These are phyloP conservation scores for Ophiostoma novo-ulmi DNA, from an alignment of 2,329 filamentous ascomycete species.

Conservation along the genomic window DNA sequence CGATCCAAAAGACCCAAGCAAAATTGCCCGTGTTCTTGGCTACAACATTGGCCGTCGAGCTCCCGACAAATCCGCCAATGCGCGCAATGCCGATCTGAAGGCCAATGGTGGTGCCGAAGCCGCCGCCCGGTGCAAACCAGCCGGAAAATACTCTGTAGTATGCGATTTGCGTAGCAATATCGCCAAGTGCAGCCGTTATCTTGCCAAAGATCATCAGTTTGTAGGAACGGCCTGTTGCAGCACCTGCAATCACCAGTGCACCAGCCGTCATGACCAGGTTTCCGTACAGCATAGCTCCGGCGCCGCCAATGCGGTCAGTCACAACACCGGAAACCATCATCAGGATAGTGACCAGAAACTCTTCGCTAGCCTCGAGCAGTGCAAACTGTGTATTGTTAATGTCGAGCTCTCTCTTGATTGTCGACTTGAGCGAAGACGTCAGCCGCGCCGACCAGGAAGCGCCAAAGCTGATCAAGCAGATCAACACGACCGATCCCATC, in stretches of 20 bases:
- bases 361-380: constrained; percentile 10
- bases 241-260: constrained; percentile 4
- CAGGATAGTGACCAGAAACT: neutral
- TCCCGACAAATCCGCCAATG: constrained; percentile 1
- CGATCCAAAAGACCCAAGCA: constrained; percentile 12
- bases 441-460: constrained; percentile 6
- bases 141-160: constrained; percentile 7
- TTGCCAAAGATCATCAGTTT: constrained; percentile 10
- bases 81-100: neutral
- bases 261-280: neutral
- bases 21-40: constrained; percentile 1
- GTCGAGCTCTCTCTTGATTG: neutral
- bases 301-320: constrained; percentile 11
- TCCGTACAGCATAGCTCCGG: neutral
- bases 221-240: neutral
- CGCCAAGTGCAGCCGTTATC: neutral
- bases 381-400: constrained; percentile 9
- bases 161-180: constrained; percentile 6
- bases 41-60: neutral
- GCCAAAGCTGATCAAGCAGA: constrained; percentile 12
- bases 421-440: constrained; percentile 3
- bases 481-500: constrained; percentile 1
- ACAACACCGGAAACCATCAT: constrained; percentile 8
- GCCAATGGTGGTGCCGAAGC: constrained; percentile 4
- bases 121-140: constrained; percentile 8